Conservation (phyloP, 306 rosid species). For the Gastrolobium bilobum region DNA sequence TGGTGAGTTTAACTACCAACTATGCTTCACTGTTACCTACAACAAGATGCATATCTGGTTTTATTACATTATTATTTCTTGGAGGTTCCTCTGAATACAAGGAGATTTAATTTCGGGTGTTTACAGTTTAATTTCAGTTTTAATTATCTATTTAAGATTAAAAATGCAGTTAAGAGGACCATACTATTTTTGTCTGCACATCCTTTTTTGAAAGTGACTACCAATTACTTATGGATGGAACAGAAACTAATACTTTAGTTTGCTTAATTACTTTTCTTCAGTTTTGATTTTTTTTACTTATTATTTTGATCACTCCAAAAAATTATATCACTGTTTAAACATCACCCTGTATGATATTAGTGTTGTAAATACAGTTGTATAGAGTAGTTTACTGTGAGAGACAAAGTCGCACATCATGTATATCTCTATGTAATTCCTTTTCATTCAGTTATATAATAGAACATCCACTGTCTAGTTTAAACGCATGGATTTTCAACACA, state of each 20-base stretch:
- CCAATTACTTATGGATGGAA: slow-evolving; percentile 12
- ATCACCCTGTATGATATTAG: not conserved
- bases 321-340: not conserved
- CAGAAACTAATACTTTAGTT: not conserved
- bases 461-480: too few relatives aligned
- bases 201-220: not conserved
- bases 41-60: too few relatives aligned
- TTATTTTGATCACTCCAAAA: not conserved
- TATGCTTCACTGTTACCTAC: not conserved
- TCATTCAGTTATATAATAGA: too few relatives aligned
- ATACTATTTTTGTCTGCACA: not conserved
- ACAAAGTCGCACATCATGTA: too few relatives aligned
- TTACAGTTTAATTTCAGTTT: not conserved
- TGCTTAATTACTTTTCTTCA: not conserved
- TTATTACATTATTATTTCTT: too few relatives aligned
- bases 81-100: too few relatives aligned
- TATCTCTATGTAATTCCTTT: too few relatives aligned
- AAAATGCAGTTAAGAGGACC: not conserved
- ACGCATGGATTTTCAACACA: too few relatives aligned
- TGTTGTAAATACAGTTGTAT: too few relatives aligned
- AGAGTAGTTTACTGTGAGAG: too few relatives aligned
- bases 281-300: not conserved
- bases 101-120: not conserved
- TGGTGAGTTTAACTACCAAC: slow-evolving; percentile 42
- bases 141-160: too few relatives aligned